Evolutionary conservation across 1,284 basidiomycete genomes (phyloP), one percentile per base, ranked within the genome.

Genomic region (Retiboletus flavoniger): DNA sequence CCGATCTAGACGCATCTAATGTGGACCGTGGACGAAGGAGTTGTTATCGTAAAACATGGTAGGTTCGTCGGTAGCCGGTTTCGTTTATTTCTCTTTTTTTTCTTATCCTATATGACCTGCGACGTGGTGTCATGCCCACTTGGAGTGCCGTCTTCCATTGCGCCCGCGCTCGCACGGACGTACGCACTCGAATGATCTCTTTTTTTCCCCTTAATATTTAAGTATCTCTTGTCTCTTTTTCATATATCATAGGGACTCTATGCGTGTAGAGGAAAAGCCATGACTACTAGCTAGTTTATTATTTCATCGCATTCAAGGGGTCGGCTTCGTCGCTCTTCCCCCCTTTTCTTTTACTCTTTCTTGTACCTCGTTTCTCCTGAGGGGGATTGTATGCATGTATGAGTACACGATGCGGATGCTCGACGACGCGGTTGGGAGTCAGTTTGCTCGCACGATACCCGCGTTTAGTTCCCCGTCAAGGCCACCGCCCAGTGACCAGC

Each of bases 1-100:
- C 32, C 28, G 34, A 53, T 39, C 29, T 55, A 40, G 17, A 57
- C n/a, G 40, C 19, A 50, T 60, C n/a, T 53, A 31, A 34, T 47
- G 38, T 26, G 13, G 38, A 11, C 29, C 8, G 34, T n/a, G 10
- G 26, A 24, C 8, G 35, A 24, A 16, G 28, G 16, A 14, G 21
- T n/a, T 36, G n/a, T 29, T 43, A 19, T 50, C 31, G 9, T 9
- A 14, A 17, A 34, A 11, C 29, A 21, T 35, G 43, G n/a, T 13
- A n/a, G 10, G 26, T 28, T 50, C 16, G 19, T 36, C 24, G n/a
- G 19, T 6, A 17, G 9, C 7, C 14, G 17, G 3, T 21, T 31
- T 48, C 43, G 28, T 28, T 31, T 16, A 7, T 29, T 21, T 19
- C 7, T 24, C 4, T 24, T 3, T 24, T 24, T 24, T 24, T 24